phyloP scores from a whole-genome alignment of 495 filamentous ascomycete genomes.

The Trichoderma orchidacearum region DNA sequence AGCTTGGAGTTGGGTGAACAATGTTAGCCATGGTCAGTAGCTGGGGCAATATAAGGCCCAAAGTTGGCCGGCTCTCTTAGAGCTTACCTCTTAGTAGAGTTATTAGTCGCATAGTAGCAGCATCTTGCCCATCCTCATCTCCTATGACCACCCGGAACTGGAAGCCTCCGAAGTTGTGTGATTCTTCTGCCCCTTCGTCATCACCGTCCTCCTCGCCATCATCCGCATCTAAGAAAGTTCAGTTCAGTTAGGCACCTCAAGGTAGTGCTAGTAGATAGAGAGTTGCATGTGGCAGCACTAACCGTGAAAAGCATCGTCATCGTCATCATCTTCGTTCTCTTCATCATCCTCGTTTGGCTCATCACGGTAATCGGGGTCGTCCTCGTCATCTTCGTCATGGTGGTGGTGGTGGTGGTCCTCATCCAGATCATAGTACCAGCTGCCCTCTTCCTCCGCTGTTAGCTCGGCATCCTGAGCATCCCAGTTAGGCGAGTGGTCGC shows the following conservation, averaged over 20 bases:
- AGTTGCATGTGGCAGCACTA: neutral
- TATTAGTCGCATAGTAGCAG: neutral
- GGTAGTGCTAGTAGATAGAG: no score
- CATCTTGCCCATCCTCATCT: neutral
- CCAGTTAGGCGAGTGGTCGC: neutral
- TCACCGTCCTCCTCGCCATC: neutral
- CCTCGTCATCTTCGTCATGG: constrained; percentile 1
- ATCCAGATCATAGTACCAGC: neutral
- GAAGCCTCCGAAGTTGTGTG: neutral
- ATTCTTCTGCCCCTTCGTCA: neutral
- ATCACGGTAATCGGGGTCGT: constrained; percentile 3
- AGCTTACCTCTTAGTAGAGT: neutral
- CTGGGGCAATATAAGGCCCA: no score
- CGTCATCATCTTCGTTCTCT: neutral
- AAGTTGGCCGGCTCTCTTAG: no score
- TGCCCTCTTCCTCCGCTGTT: neutral
- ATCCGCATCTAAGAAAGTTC: neutral
- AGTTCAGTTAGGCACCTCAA: no score
- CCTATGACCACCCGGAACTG: neutral
- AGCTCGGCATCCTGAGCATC: neutral
- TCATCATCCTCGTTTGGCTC: neutral
- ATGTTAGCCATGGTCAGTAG: neutral
- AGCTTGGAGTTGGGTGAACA: neutral
- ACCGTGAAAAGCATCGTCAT: no score
- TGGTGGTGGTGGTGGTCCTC: neutral